Evolutionary conservation across 306 rosid genomes (phyloP), one percentile per base, ranked within the genome.

Genomic region (Leucaena leucocephala): DNA sequence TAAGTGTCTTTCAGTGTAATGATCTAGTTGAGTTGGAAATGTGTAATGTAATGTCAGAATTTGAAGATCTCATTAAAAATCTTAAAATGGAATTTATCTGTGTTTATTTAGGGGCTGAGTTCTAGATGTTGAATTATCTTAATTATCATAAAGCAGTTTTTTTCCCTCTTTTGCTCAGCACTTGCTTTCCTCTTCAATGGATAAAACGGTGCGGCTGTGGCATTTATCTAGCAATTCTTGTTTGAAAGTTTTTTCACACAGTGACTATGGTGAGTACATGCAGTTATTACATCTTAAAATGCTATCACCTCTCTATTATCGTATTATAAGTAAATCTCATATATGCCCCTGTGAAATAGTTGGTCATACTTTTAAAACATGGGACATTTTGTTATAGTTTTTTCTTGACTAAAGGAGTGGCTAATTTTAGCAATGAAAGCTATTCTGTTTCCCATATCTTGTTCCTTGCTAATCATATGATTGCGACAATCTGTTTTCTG

Each of bases 201-300:
- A 96, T 90, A 96, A 96, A 90, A 96, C 99, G 5, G 99, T 96
- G 83, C 91, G 98, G 87, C 92, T 96, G 59, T 96, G 99, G 99
- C 89, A 96, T 78, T 80, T 96, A 76, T 81, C 97, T 68, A 91
- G 87, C 91, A 74, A 90, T 71, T 80, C 98, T 85, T 96, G 99
- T 84, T 78, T 96, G 90, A 89, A 88, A 85, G 81, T 89, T 6
- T 96, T 83, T 86, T 97, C 27, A 4, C 99, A 96, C 85, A 96
- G 93, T 82, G 99, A 96, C 86, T 96, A 77, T 83, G 99, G 99
- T 93, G 84, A 91, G 93, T 84, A 72, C 72, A 65, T 79, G 9
- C 75, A 62, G 45, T 72, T 78, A 11, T 27, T 39, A 57, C 75
- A 65, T 75, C 73, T 50, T 80, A 46, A 76, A 58, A 71, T 22